Conservation (phyloP, 73 alveolate species). For the Stentor roeselii region DNA sequence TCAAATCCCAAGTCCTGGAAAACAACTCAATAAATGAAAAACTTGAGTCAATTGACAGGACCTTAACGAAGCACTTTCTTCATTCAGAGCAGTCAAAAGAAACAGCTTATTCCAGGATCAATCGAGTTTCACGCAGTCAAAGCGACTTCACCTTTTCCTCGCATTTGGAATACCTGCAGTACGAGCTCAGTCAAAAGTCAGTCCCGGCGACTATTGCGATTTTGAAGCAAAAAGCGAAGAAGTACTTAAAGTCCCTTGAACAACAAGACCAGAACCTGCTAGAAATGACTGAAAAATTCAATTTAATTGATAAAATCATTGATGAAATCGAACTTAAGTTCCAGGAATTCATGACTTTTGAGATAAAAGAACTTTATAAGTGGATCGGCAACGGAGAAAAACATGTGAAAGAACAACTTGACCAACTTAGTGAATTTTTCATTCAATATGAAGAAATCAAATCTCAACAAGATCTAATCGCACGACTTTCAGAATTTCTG, state of each 20-base stretch:
- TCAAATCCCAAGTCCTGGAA: no score
- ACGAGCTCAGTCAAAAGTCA: neutral
- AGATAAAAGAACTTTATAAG: neutral
- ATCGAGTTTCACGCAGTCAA: neutral
- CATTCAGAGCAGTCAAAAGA: neutral
- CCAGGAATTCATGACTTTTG: neutral
- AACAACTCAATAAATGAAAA: neutral
- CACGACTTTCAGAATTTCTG: neutral
- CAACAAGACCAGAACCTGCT: neutral
- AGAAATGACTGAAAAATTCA: neutral
- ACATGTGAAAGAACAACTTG: neutral
- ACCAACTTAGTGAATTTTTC: neutral
- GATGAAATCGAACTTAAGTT: neutral
- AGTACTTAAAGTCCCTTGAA: neutral
- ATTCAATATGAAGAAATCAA: neutral
- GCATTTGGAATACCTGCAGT: neutral
- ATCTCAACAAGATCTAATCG: neutral
- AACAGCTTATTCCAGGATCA: neutral
- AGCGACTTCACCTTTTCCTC: neutral
- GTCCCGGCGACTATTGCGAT: neutral
- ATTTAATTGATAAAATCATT: neutral
- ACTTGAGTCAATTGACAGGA: neutral
- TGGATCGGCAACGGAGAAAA: neutral
- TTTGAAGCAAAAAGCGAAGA: neutral
- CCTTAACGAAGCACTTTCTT: neutral